Evolutionary conservation across 495 filamentous ascomycete genomes (phyloP).

Genomic region (Penicillium roqueforti): DNA sequence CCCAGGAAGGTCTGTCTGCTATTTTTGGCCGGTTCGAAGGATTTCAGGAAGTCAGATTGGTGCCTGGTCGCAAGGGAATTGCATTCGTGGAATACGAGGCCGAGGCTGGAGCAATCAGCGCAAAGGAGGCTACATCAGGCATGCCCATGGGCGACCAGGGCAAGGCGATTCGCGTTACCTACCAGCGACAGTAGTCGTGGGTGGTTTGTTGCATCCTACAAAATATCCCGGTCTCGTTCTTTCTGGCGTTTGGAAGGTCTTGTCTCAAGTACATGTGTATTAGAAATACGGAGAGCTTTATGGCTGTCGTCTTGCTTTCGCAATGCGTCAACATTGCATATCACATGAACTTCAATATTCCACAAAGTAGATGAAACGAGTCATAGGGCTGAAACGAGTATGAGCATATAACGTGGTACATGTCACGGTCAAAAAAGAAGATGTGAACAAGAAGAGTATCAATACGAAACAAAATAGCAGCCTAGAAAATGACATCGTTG

Average conservation of each 20-base stretch:
- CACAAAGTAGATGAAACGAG: constrained; percentile 8
- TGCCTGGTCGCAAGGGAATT: constrained; percentile 83
- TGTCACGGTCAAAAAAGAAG: constrained; percentile 17
- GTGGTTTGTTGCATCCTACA: constrained; percentile 10
- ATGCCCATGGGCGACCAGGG: constrained; percentile 73
- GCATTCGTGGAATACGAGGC: constrained; percentile 96
- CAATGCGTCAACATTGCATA: constrained; percentile 5
- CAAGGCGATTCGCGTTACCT: constrained; percentile 75
- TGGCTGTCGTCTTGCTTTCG: background rate
- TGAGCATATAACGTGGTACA: constrained; percentile 21
- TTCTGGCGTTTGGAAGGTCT: constrained; percentile 36
- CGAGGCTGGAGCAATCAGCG: constrained; percentile 83
- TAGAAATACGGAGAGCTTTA: constrained; percentile 21
- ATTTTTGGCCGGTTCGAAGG: constrained; percentile 91
- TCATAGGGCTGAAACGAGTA: constrained; percentile 6
- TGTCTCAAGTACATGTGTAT: constrained; percentile 16
- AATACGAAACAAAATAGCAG: constrained; percentile 9
- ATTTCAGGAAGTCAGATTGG: constrained; percentile 86
- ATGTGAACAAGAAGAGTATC: constrained; percentile 12
- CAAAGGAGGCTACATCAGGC: constrained; percentile 92
- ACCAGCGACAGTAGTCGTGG: constrained; percentile 70
- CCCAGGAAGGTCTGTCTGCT: constrained; percentile 68
- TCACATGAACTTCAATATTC: constrained; percentile 11
- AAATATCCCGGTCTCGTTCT: constrained; percentile 21
- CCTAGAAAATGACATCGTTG: constrained; percentile 90